Evolutionary conservation across 495 filamentous ascomycete genomes (phyloP).

Genomic region (Penicillium ucsense): DNA sequence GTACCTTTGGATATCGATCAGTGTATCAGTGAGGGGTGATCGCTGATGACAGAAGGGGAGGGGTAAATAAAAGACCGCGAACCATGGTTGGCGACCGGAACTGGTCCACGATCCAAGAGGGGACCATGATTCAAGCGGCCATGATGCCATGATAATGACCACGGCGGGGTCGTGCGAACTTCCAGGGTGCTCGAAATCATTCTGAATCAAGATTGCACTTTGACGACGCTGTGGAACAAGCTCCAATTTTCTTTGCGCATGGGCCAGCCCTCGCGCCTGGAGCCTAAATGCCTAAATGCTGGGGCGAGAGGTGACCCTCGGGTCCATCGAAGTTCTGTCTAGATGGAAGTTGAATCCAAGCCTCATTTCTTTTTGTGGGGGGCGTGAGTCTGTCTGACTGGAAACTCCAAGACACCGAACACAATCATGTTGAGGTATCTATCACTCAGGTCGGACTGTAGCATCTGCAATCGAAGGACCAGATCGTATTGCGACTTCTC

Average conservation of each 20-base stretch:
- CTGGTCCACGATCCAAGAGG: background rate
- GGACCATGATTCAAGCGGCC: background rate
- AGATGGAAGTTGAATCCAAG: too few species aligned
- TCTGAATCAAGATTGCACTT: too few species aligned
- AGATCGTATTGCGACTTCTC: too few species aligned
- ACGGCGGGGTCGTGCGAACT: background rate
- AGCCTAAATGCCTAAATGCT: too few species aligned
- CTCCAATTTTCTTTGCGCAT: too few species aligned
- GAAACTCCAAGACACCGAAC: too few species aligned
- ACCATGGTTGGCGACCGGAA: slow-evolving; percentile 10
- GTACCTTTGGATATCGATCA: slow-evolving; percentile 6
- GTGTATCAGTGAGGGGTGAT: slow-evolving; percentile 2
- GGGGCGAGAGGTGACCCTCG: background rate
- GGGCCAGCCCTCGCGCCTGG: too few species aligned
- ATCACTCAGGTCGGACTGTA: too few species aligned
- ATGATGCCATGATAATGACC: slow-evolving; percentile 1
- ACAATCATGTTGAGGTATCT: too few species aligned
- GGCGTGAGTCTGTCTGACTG: too few species aligned
- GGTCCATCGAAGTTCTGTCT: background rate
- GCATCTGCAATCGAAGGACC: too few species aligned
- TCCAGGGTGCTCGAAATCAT: background rate
- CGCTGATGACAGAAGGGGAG: slow-evolving; percentile 5
- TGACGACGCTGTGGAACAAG: too few species aligned
- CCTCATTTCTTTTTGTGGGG: background rate
- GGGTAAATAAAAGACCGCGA: slow-evolving; percentile 9